Conservation (phyloP, 2,329 filamentous ascomycete genomes). For the Phoma sp. region DNA sequence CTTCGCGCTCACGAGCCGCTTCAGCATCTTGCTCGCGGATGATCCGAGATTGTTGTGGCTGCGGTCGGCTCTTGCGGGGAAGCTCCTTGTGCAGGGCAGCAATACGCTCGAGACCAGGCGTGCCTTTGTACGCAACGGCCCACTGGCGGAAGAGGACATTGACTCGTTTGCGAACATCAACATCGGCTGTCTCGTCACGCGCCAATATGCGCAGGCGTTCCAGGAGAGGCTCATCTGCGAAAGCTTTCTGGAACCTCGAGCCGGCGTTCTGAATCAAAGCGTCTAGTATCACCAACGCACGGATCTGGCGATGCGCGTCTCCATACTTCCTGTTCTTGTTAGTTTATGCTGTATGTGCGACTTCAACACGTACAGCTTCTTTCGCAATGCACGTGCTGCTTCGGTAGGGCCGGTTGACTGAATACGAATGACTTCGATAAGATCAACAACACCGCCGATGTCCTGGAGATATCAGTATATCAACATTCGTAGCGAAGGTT, state of each 20-base stretch:
- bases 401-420: conserved; percentile 87
- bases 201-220: conserved; percentile 90
- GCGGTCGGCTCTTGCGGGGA: conserved; percentile 67
- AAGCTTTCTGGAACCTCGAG: conserved; percentile 81
- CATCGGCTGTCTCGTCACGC: conserved; percentile 83
- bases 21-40: conserved; percentile 80
- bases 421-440: conserved; percentile 92
- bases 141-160: conserved; percentile 86
- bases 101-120: conserved; percentile 79
- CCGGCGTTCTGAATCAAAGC: conserved; percentile 95
- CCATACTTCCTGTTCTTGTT: conserved; percentile 77
- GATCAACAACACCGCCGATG: conserved; percentile 86
- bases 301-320: conserved; percentile 88
- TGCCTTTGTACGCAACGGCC: conserved; percentile 81
- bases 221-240: conserved; percentile 88
- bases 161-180: conserved; percentile 87
- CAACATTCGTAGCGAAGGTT: too few species aligned
- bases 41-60: conserved; percentile 79
- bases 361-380: conserved; percentile 77
- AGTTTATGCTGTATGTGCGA: conserved; percentile 18
- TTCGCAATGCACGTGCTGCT: conserved; percentile 88
- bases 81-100: conserved; percentile 78
- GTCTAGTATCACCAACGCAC: conserved; percentile 87
- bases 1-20: conserved; percentile 72
- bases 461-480: conserved; percentile 50